These are phyloP conservation scores for Wickerhamomyces sp. DNA, from an alignment of 1,139 yeast genomes.

Conservation along the genomic window DNA sequence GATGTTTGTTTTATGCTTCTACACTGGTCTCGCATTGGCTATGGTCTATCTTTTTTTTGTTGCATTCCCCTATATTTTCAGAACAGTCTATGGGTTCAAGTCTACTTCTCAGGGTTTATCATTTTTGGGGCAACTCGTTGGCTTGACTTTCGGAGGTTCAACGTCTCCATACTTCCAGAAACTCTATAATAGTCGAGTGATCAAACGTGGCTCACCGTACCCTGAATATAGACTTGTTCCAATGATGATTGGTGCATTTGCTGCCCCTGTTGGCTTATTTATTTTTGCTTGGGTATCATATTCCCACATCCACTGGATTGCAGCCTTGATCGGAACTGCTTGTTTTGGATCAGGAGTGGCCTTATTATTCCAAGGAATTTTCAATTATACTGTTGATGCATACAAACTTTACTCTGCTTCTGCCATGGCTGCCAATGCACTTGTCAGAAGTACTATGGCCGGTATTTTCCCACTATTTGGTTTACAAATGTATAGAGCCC, in stretches of 20 bases:
- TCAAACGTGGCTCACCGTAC: constrained; percentile 33
- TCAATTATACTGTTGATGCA: constrained; percentile 61
- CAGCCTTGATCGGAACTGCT: constrained; percentile 60
- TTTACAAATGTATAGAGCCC: constrained; percentile 45
- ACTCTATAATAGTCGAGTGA: constrained; percentile 27
- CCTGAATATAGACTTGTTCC: constrained; percentile 63
- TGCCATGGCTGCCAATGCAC: constrained; percentile 76
- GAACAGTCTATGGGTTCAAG: constrained; percentile 41
- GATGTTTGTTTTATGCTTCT: constrained; percentile 56
- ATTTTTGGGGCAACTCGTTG: constrained; percentile 49
- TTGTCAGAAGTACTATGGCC: constrained; percentile 64
- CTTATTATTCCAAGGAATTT: constrained; percentile 49
- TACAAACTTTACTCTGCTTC: constrained; percentile 67
- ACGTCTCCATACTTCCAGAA: constrained; percentile 31
- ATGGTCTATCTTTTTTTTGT: constrained; percentile 60
- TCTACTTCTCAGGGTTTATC: constrained; percentile 52
- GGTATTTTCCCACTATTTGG: constrained; percentile 78
- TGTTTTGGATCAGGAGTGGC: constrained; percentile 57
- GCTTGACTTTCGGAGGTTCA: constrained; percentile 36
- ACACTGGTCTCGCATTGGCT: constrained; percentile 57
- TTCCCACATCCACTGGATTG: constrained; percentile 65
- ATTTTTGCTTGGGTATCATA: constrained; percentile 75
- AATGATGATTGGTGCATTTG: constrained; percentile 38
- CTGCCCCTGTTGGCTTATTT: constrained; percentile 65
- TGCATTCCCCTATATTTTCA: constrained; percentile 55